Evolutionary conservation across 2,329 filamentous ascomycete genomes (phyloP), one percentile per base, ranked within the genome.

Genomic region (Diaporthe sp.): DNA sequence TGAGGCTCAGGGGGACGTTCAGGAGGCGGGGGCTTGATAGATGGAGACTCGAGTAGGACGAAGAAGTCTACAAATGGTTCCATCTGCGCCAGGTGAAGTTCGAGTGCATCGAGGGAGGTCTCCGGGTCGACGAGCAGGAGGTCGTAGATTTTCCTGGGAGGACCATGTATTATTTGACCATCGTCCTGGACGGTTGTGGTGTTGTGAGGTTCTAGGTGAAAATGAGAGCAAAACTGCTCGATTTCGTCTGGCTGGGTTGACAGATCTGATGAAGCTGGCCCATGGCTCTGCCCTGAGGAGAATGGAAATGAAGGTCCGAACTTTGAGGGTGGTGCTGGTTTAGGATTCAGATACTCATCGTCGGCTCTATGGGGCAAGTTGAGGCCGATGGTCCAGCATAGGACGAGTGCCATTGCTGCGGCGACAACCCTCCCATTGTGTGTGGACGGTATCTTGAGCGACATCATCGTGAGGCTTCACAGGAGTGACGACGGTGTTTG

Each of bases 31-130:
- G 54, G 58, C 5, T 60, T 30, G 30, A 70, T 28, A 19, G 74
- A 52, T 42, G 74, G 74, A 0, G 84, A 79, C 78, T 86, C 85
- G 7, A 86, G 80, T 45, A 87, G 82, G 77, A 86, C 80, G 76
- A 86, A 86, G 77, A 85, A 86, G 77, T 86, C 85, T 22, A 86
- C 83, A 47, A 82, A 78, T 0, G 81, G 77, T 3, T 81, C 77
- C 66, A 85, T 79, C 67, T 77, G 76, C 5, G 73, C 76, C 13
- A 76, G 50, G 15, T 76, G 76, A 1, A 77, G 42, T 28, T 78
- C 77, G 40, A 78, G 77, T 25, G 76, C 64, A 30, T 77, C 74
- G 13, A 77, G 35, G 4, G 74, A 72, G 45, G 68, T 72, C 25
- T 74, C 75, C 9, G 77, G 72, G n/a, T 75, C 75, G 45, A 78